Base-by-base conservation (phyloP, 2,329 filamentous ascomycete species). In the Phialophora verrucosa region DNA sequence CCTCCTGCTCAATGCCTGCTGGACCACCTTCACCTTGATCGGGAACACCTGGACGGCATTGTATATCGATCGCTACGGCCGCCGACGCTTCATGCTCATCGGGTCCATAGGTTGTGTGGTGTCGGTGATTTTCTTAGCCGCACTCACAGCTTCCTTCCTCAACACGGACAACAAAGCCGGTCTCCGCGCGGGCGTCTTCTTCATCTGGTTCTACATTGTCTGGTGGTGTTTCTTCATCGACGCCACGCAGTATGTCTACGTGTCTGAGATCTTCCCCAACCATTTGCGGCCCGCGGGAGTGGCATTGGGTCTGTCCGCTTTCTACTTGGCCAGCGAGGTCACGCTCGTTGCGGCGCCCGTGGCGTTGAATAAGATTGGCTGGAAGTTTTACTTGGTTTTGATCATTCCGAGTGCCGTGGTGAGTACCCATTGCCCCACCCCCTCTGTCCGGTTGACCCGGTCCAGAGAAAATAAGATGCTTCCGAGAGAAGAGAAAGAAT, bases 1-100 rank as follows among this genome's bases (percentile, higher is more conserved):
- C 2, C 73, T 83, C 32, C 76, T 83, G 2, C 72, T 83, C 32
- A 79, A 76, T 65, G 81, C 80, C n/a, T 69, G 80, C 42, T 83
- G 80, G 79, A 74, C 80, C 14, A 82, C 79, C 5, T 77, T 78
- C 42, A 77, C 78, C 2, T 72, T 80, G 49, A 70, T 76, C 23
- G 78, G 76, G 47, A 81, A 81, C 66, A 75, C 77, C 63, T 80
- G 76, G 71, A 81, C 78, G 11, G 78, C 77, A 12, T 73, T 81
- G 14, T 80, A 75, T 63, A 74, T 81, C 44, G 78, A 80, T 63
- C 71, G 74, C 2, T 74, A 75, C 47, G 79, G 78, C n/a, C 75
- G 80, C n/a, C 29, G 53, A 8, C 25, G 29, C 25, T 55, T 55
- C 17, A 61, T 81, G 61, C 77, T 82, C 3, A 79, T 76, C 32